Conservation (phyloP, 1,139 yeast species). For the Cylindricascospora bacillispora region DNA sequence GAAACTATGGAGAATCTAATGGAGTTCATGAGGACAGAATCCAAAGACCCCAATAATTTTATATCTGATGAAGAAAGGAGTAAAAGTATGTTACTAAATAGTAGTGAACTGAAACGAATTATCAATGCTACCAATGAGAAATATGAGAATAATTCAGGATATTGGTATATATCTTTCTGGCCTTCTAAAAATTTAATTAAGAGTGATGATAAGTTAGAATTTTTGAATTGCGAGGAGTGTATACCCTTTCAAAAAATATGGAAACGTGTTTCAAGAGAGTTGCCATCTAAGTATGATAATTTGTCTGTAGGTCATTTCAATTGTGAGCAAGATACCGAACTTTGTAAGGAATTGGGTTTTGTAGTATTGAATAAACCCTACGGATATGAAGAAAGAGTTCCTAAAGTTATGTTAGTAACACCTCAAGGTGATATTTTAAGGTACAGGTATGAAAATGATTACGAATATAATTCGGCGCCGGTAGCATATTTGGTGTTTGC, state of each 20-base stretch:
- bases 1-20: conserved; percentile 36
- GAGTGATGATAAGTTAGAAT: conserved; percentile 23
- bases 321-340: conserved; percentile 36
- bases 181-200: conserved; percentile 38
- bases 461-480: conserved; percentile 6
- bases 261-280: conserved; percentile 42
- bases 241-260: conserved; percentile 40
- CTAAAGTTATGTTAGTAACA: conserved; percentile 31
- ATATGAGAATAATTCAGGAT: no score
- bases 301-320: conserved; percentile 47
- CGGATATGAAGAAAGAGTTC: conserved; percentile 13
- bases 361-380: conserved; percentile 14
- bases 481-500: conserved; percentile 26
- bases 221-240: conserved; percentile 38
- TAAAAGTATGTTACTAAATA: conserved; percentile 8
- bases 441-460: conserved; percentile 21
- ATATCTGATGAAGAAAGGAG: conserved; percentile 12
- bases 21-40: conserved; percentile 38
- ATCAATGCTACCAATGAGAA: conserved; percentile 34
- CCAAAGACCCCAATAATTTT: conserved; percentile 32
- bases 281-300: conserved; percentile 27
- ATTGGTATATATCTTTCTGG: no score
- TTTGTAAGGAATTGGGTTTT: conserved; percentile 43
- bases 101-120: conserved; percentile 22
- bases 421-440: no score